phyloP scores from a whole-genome alignment of 2,329 filamentous ascomycete genomes.

The Rhinocladiella mackenziei region DNA sequence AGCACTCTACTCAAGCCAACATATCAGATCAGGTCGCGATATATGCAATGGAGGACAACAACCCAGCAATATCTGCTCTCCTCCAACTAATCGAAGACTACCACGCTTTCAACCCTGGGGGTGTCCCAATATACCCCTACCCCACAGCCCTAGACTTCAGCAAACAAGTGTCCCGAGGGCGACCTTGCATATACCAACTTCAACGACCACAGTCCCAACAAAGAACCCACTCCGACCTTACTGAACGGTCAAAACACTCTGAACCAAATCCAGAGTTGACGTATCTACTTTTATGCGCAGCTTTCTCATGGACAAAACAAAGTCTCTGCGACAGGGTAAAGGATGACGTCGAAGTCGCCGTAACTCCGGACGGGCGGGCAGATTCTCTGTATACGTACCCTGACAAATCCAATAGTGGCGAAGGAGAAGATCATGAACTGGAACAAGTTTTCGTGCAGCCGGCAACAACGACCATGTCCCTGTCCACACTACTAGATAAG shows the following conservation, averaged over 20 bases:
- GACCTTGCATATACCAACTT: conserved; percentile 25
- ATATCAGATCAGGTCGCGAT: no score
- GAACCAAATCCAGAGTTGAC: no score
- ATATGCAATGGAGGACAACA: not conserved
- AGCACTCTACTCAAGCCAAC: no score
- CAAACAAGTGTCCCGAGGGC: conserved; percentile 25
- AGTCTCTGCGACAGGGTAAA: conserved; percentile 16
- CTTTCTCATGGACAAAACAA: conserved; percentile 25
- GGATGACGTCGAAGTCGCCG: conserved; percentile 26
- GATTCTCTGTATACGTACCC: conserved; percentile 22
- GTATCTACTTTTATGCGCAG: conserved; percentile 14
- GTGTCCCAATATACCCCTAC: conserved; percentile 14
- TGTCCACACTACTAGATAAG: conserved; percentile 22
- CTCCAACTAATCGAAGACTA: conserved; percentile 26
- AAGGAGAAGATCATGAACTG: conserved; percentile 3
- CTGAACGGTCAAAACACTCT: no score
- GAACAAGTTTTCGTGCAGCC: conserved; percentile 28
- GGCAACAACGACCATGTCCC: conserved; percentile 20
- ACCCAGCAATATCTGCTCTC: conserved; percentile 5
- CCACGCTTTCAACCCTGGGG: conserved; percentile 25
- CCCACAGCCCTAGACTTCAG: conserved; percentile 26
- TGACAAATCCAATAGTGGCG: not conserved
- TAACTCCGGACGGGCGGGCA: conserved; percentile 27
- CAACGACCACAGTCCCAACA: conserved; percentile 2
- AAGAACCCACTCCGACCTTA: no score